Percentiles rank a stretch among this genome's conserved stretches.
These are phyloP conservation scores for Whalleya microplaca DNA, from an alignment of 2,329 filamentous ascomycete species.

Conservation along the genomic window DNA sequence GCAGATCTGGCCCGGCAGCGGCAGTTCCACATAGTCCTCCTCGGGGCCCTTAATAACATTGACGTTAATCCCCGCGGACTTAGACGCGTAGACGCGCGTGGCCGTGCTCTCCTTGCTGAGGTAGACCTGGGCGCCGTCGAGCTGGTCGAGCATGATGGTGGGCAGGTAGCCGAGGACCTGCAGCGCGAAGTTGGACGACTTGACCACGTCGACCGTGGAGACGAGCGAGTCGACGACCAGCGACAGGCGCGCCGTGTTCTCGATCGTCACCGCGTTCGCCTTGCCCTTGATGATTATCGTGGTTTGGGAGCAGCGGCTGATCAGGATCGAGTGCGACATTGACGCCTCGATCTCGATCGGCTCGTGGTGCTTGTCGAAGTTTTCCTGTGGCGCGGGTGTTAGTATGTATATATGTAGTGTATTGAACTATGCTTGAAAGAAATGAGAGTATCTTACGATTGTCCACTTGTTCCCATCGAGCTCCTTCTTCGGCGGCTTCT, in stretches of 20 bases:
- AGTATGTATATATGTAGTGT: slow-evolving; percentile 6
- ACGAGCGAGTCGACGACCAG: slow-evolving; percentile 89
- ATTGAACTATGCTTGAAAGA: background rate
- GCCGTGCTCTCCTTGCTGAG: slow-evolving; percentile 76
- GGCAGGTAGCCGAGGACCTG: slow-evolving; percentile 86
- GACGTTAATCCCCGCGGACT: slow-evolving; percentile 84
- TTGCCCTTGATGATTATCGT: slow-evolving; percentile 91
- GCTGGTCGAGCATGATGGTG: slow-evolving; percentile 88
- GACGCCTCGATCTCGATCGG: slow-evolving; percentile 81
- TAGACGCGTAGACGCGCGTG: slow-evolving; percentile 88
- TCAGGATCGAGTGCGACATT: slow-evolving; percentile 86
- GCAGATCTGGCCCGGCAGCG: slow-evolving; percentile 88
- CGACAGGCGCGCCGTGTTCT: slow-evolving; percentile 84
- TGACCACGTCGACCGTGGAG: slow-evolving; percentile 92
- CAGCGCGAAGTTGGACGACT: slow-evolving; percentile 91
- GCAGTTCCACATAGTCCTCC: slow-evolving; percentile 84
- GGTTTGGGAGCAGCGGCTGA: slow-evolving; percentile 88
- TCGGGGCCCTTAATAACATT: slow-evolving; percentile 73
- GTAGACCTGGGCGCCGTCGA: slow-evolving; percentile 88
- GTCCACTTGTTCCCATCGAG: slow-evolving; percentile 93
- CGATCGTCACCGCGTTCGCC: slow-evolving; percentile 93
- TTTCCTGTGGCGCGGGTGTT: slow-evolving; percentile 63
- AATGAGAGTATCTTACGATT: slow-evolving; percentile 57
- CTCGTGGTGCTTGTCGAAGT: slow-evolving; percentile 77
- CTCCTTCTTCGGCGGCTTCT: slow-evolving; percentile 79